These are phyloP conservation scores for Adansonia gregorii DNA, from an alignment of 441 rosid genomes.

Conservation along the genomic window DNA sequence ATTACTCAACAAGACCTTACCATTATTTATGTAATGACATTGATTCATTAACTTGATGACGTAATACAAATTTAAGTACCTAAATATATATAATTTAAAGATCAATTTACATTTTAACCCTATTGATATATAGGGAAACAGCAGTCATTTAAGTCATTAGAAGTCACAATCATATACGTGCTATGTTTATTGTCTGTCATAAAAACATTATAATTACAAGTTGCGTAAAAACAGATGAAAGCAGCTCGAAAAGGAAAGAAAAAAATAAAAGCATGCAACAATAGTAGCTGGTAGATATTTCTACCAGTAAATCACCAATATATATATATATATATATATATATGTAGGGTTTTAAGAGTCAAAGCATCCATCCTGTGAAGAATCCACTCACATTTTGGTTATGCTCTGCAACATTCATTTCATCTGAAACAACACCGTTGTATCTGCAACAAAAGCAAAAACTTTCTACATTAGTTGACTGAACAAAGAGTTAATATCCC, in stretches of 20 bases:
- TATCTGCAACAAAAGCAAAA: slow-evolving; percentile 39
- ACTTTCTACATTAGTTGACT: neutral
- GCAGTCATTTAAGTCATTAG: neutral
- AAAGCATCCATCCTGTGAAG: slow-evolving; percentile 62
- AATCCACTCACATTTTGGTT: slow-evolving; percentile 44
- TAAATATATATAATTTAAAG: too few species aligned
- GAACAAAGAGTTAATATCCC: neutral
- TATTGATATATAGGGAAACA: neutral
- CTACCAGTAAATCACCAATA: neutral
- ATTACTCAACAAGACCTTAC: too few species aligned
- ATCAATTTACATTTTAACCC: too few species aligned
- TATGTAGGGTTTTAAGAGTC: neutral
- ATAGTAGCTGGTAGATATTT: neutral
- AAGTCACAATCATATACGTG: slow-evolving; percentile 9
- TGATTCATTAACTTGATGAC: too few species aligned
- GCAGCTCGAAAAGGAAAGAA: neutral
- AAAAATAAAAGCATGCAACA: neutral
- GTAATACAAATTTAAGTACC: too few species aligned
- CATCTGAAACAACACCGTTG: slow-evolving; percentile 37
- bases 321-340: too few species aligned
- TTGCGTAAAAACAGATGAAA: slow-evolving; percentile 17
- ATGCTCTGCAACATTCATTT: slow-evolving; percentile 32
- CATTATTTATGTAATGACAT: too few species aligned
- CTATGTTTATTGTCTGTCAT: neutral
- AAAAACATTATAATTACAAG: slow-evolving; percentile 27